phyloP scores from a whole-genome alignment of 2,329 filamentous ascomycete species.

The Talaromyces verruculosus region DNA sequence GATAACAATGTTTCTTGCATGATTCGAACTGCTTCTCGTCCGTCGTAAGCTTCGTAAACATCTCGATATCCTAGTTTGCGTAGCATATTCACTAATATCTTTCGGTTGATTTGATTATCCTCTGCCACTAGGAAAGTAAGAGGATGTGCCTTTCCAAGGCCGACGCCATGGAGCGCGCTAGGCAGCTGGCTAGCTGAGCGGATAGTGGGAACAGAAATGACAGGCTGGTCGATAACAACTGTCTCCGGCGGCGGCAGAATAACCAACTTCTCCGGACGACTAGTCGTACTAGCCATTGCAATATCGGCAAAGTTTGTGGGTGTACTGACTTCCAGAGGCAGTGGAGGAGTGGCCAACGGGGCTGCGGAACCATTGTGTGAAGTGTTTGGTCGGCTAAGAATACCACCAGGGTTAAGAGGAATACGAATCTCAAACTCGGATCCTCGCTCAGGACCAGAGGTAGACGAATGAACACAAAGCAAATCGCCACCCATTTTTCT shows the following conservation, averaged over 20 bases:
- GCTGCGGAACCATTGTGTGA: constrained; percentile 47
- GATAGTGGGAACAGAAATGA: neutral
- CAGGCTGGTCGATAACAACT: neutral
- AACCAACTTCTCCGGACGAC: neutral
- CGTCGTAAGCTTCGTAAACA: constrained; percentile 66
- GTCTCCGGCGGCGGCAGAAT: constrained; percentile 12
- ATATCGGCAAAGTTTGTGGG: neutral
- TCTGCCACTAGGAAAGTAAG: constrained; percentile 69
- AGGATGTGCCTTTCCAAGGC: constrained; percentile 60
- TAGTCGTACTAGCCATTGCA: neutral
- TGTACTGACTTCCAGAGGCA: neutral
- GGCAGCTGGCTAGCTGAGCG: constrained; percentile 24
- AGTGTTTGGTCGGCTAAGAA: constrained; percentile 50
- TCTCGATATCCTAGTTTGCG: constrained; percentile 64
- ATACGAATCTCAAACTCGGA: constrained; percentile 69
- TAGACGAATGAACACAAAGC: constrained; percentile 62
- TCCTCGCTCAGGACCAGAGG: constrained; percentile 60
- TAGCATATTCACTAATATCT: constrained; percentile 66
- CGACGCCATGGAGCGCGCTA: constrained; percentile 51
- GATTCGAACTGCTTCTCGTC: constrained; percentile 64
- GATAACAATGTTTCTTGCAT: constrained; percentile 51
- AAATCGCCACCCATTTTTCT: constrained; percentile 69
- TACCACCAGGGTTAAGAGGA: constrained; percentile 54
- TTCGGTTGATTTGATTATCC: constrained; percentile 71
- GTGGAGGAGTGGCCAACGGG: constrained; percentile 24